These are phyloP conservation scores for Globisporangium lucens DNA, from an alignment of 352 stramenopile species.

Conservation along the genomic window DNA sequence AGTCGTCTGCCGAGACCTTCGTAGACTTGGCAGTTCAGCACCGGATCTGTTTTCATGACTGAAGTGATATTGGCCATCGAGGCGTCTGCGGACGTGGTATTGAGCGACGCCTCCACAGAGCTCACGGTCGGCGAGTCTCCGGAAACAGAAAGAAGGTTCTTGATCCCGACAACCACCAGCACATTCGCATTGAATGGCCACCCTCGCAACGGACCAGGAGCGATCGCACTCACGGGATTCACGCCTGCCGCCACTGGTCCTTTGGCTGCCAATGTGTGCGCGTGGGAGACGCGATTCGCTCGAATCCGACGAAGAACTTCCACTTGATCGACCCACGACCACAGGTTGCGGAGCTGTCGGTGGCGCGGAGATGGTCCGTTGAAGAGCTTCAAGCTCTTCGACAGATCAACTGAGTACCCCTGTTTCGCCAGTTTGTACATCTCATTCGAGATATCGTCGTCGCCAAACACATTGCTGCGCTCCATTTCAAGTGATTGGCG, in stretches of 20 bases:
- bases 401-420: constrained; percentile 73
- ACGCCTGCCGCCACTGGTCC: constrained; percentile 20
- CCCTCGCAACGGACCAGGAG: constrained; percentile 43
- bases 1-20: constrained; percentile 68
- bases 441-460: constrained; percentile 70
- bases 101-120: constrained; percentile 13
- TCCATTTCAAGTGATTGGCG: constrained; percentile 37
- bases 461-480: constrained; percentile 16
- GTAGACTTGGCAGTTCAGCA: constrained; percentile 69
- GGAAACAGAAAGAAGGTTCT: constrained; percentile 46
- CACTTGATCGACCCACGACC: constrained; percentile 85
- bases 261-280: constrained; percentile 23
- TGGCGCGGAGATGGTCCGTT: constrained; percentile 31
- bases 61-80: constrained; percentile 38
- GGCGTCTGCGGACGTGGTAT: constrained; percentile 15
- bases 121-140: constrained; percentile 21
- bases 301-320: constrained; percentile 67
- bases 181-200: constrained; percentile 73
- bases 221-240: constrained; percentile 22
- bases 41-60: constrained; percentile 53
- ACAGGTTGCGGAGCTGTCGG: constrained; percentile 60
- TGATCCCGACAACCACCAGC: constrained; percentile 59
- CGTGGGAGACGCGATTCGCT: constrained; percentile 51
- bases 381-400: constrained; percentile 78
- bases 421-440: constrained; percentile 77